Evolutionary conservation across 164 flowering plant species (phyloP).

Genomic region (Annona cherimola): DNA sequence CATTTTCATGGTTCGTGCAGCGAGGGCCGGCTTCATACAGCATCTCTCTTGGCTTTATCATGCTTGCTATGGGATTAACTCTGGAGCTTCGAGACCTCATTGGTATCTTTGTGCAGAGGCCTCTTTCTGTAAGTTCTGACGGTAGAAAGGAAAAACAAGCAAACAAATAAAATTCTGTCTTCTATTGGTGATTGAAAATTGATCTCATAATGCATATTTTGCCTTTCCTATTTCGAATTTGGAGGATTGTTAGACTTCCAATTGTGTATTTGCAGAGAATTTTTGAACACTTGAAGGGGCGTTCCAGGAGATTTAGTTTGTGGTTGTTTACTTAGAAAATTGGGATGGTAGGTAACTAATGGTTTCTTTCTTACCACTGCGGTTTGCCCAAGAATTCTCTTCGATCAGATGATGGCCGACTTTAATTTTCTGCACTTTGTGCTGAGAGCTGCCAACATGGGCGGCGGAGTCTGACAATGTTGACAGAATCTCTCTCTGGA

Average conservation of each 20-base stretch:
- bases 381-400: not conserved
- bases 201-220: not conserved
- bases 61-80: conserved; percentile 80
- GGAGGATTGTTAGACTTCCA: not conserved
- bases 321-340: not conserved
- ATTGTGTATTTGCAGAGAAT: not conserved
- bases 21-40: conserved; percentile 61
- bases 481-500: too few relatives aligned
- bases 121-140: conserved; percentile 55
- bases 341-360: not conserved
- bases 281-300: too few relatives aligned
- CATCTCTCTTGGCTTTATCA: conserved; percentile 61
- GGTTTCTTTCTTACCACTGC: not conserved
- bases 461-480: too few relatives aligned
- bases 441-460: not conserved
- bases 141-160: not conserved
- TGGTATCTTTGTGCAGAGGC: conserved; percentile 47
- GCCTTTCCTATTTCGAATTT: not conserved
- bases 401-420: not conserved
- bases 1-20: conserved; percentile 70
- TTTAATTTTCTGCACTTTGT: not conserved
- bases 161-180: not conserved
- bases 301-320: not conserved
- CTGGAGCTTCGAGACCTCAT: conserved; percentile 58
- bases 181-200: not conserved